Conservation (phyloP, 2,329 filamentous ascomycete genomes). For the Epichloe uncinata region DNA sequence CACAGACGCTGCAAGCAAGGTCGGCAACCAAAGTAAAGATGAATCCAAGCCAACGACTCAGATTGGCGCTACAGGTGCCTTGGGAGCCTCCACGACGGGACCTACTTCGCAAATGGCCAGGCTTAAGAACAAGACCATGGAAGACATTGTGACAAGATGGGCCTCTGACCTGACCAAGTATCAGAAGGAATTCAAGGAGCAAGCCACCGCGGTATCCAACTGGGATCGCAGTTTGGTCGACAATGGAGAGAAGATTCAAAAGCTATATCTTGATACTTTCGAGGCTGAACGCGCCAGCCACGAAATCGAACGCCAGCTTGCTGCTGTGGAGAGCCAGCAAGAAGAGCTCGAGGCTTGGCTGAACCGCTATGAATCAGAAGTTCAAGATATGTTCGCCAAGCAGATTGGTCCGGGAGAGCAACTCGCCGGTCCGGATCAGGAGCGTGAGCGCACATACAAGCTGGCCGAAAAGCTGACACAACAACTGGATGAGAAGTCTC, state of each 20-base stretch:
- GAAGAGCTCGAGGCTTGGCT: conserved; percentile 80
- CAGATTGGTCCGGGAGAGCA: conserved; percentile 64
- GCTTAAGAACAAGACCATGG: conserved; percentile 97
- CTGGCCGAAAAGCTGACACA: conserved; percentile 86
- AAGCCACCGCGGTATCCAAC: conserved; percentile 71
- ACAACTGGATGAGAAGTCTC: conserved; percentile 83
- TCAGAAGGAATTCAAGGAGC: conserved; percentile 88
- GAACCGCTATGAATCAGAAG: conserved; percentile 81
- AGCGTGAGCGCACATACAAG: conserved; percentile 93
- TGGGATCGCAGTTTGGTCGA: conserved; percentile 92
- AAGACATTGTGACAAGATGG: conserved; percentile 96
- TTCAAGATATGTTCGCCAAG: conserved; percentile 75
- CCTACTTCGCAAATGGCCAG: conserved; percentile 76
- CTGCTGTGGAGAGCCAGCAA: conserved; percentile 82
- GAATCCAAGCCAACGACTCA: conserved; percentile 17
- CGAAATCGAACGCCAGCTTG: conserved; percentile 86
- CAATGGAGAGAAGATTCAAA: conserved; percentile 90
- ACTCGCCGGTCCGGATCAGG: conserved; percentile 79
- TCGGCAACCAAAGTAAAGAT: conserved; percentile 11
- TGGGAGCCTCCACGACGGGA: conserved; percentile 66
- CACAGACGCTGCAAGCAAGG: conserved; percentile 13
- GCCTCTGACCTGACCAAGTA: conserved; percentile 91
- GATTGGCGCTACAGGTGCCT: conserved; percentile 21
- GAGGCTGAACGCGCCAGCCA: conserved; percentile 87
- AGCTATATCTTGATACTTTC: conserved; percentile 80